Base-by-base conservation (phyloP, 176 grass and related monocot species). In the Bolboschoenus planiculmis region DNA sequence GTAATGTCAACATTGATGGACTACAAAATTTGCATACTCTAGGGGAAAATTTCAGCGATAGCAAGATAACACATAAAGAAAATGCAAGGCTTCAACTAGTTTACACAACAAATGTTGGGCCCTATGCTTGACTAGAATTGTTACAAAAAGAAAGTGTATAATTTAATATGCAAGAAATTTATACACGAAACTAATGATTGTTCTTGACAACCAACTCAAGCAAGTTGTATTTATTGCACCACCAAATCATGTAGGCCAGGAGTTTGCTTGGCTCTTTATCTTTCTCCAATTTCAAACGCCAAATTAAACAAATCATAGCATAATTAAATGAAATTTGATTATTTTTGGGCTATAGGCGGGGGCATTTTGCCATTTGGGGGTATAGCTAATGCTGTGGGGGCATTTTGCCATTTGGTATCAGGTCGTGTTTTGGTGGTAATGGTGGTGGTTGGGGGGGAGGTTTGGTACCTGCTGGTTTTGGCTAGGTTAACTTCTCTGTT, bases 211-310 rank as follows among this genome's bases (percentile, higher is more conserved):
- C 18, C 20, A 78, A 79, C n/a, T 30, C 27, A 72, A 76, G 10
- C 55, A 70, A 43, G 59, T 47, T 36, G 4, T 44, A 51, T 64
- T 82, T 56, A 63, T 48, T 33, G 59, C 40, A 62, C 60, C 36
- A 82, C 80, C 80, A 82, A 82, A 82, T 37, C 26, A 82, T 46
- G 80, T 61, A 82, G 80, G 80, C 39, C 56, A 82, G 37, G 37
- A 48, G 54, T 82, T 82, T 82, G 80, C 80, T 82, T 82, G 39
- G 60, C 36, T 6, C 29, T 64, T 66, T 26, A 20, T 47, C 40
- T 63, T 82, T 77, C 72, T 53, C 72, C 14, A 51, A 16, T 51
- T 76, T 76, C 46, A 74, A 11, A 14, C 44, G 44, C 72, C 14
- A 31, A 34, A 51, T 3, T 77, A 77, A 46, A 48, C 15, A 76